Percentiles rank a stretch among this genome's conserved stretches.
Evolutionary conservation across 768 basidiomycete species (phyloP).

Genomic region (Pleurotus sapidus): DNA sequence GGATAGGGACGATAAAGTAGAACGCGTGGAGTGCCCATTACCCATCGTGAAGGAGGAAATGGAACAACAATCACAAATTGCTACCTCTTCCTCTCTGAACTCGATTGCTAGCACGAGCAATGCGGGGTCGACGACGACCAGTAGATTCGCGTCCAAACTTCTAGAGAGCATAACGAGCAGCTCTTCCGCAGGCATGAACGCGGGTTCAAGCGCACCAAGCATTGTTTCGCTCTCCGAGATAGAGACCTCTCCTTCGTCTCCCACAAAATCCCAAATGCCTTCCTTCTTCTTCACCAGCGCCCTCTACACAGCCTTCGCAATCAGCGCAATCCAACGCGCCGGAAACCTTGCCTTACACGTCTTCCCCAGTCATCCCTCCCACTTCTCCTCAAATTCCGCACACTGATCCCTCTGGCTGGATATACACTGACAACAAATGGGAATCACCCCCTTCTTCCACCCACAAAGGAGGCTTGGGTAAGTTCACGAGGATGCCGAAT

Average conservation of each 20-base stretch:
- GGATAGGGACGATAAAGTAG: conserved; percentile 25
- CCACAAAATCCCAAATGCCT: too few relatives aligned
- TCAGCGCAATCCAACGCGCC: not conserved
- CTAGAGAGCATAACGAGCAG: not conserved
- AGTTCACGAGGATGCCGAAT: conserved; percentile 86
- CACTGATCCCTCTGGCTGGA: conserved; percentile 90
- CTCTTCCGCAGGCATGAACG: not conserved
- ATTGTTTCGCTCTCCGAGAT: conserved; percentile 1
- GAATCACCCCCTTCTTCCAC: conserved; percentile 41
- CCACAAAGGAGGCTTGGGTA: conserved; percentile 80
- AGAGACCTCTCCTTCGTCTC: not conserved
- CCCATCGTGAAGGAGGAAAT: conserved; percentile 47
- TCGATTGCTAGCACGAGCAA: not conserved
- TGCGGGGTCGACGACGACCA: not conserved
- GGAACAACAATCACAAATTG: conserved; percentile 6
- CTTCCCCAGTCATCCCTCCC: conserved; percentile 19
- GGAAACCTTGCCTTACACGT: not conserved
- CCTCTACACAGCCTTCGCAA: conserved; percentile 13
- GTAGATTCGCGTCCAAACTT: not conserved
- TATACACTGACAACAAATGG: conserved; percentile 96
- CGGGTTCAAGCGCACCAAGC: not conserved
- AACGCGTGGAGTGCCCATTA: conserved; percentile 60
- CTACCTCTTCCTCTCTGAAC: too few relatives aligned
- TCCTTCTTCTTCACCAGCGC: too few relatives aligned
- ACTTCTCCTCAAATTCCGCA: conserved; percentile 46